Evolutionary conservation across 441 rosid species (phyloP).

Genomic region (Pelargonium cotyledonis): DNA sequence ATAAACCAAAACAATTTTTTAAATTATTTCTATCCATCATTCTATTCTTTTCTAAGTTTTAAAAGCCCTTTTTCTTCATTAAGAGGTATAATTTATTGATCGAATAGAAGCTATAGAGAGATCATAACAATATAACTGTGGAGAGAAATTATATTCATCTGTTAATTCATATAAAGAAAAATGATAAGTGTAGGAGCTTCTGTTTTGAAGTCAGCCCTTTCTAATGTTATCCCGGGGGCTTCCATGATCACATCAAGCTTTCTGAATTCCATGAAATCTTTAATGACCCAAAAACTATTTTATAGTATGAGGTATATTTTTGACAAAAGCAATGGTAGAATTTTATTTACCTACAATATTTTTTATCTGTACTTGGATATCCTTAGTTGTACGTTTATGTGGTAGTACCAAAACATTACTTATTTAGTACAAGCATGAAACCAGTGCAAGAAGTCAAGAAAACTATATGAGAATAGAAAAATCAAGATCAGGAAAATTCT

Average conservation of each 20-base stretch:
- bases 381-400: not conserved
- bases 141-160: not conserved
- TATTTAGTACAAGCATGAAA: not conserved
- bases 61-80: not conserved
- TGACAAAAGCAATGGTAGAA: not conserved
- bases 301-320: not conserved
- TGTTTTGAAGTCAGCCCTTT: not conserved
- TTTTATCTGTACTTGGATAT: not conserved
- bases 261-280: not conserved
- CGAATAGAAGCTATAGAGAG: not conserved
- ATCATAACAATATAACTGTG: not conserved
- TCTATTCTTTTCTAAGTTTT: not conserved
- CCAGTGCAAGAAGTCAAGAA: not conserved
- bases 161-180: not conserved
- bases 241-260: not conserved
- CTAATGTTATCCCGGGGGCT: not conserved
- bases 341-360: not conserved
- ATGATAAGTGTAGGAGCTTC: not conserved
- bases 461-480: not conserved
- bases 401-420: not conserved
- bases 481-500: not conserved
- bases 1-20: not conserved
- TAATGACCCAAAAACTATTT: not conserved
- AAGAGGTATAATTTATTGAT: not conserved
- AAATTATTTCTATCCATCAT: not conserved